Percentiles rank a stretch among this genome's conserved stretches.
These are phyloP conservation scores for Coemansia sp. DNA, from an alignment of 192 early-diverging fungal genomes.

Conservation along the genomic window DNA sequence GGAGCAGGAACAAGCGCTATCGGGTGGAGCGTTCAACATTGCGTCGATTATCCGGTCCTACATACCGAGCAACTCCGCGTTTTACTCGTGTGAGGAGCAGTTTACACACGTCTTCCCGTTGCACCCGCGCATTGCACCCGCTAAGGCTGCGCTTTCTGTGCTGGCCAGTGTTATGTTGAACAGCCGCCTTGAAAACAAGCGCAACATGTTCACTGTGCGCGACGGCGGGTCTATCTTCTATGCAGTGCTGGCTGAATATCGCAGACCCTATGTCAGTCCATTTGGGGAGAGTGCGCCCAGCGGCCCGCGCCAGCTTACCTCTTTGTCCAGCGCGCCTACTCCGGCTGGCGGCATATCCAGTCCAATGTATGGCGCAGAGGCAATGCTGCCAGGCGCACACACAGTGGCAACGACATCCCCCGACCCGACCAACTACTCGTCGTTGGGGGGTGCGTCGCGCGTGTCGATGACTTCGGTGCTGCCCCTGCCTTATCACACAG, in stretches of 20 bases:
- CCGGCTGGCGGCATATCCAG: constrained; percentile 15
- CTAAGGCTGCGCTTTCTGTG: constrained; percentile 37
- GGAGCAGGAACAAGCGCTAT: neutral
- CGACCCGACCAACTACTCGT: constrained; percentile 20
- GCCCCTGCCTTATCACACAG: constrained; percentile 5
- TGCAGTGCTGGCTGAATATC: constrained; percentile 31
- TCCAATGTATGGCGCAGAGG: constrained; percentile 20
- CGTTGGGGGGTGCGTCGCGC: constrained; percentile 9
- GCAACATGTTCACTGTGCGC: constrained; percentile 57
- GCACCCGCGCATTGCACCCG: constrained; percentile 41
- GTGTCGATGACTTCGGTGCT: constrained; percentile 9
- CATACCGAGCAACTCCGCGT: constrained; percentile 36
- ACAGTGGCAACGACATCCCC: constrained; percentile 51
- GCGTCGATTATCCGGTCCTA: constrained; percentile 41
- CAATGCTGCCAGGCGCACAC: constrained; percentile 28
- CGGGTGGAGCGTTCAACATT: constrained; percentile 33
- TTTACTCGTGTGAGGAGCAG: constrained; percentile 48
- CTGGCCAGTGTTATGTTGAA: constrained; percentile 53
- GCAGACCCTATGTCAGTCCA: constrained; percentile 39
- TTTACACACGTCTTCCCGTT: constrained; percentile 40
- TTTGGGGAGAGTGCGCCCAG: constrained; percentile 19
- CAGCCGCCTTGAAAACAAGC: constrained; percentile 45
- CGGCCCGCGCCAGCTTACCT: constrained; percentile 7
- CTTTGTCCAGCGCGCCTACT: constrained; percentile 19
- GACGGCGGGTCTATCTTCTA: constrained; percentile 49